These are phyloP conservation scores for Cutaneotrichosporon cyanovorans DNA, from an alignment of 1,284 basidiomycete genomes.

Conservation along the genomic window DNA sequence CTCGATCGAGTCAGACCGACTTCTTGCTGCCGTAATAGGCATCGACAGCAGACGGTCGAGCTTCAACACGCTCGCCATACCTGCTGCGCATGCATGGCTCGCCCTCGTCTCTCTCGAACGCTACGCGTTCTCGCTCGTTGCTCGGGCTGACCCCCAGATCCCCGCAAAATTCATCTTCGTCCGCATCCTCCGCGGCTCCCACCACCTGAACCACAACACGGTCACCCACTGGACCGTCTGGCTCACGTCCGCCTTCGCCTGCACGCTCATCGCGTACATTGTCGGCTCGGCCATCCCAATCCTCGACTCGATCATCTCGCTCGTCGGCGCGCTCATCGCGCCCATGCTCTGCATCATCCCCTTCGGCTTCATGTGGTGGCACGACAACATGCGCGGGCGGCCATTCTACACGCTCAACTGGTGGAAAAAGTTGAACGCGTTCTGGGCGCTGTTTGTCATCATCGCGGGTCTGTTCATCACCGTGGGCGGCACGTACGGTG, in stretches of 20 bases:
- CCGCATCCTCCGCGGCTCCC: slow-evolving; percentile 24
- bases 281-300: slow-evolving; percentile 31
- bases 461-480: slow-evolving; percentile 25
- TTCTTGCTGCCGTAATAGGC: too few species aligned
- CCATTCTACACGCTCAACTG: background rate
- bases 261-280: slow-evolving; percentile 27
- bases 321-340: slow-evolving; percentile 34
- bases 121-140: too few species aligned
- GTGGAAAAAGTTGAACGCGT: slow-evolving; percentile 2
- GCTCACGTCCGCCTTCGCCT: slow-evolving; percentile 19
- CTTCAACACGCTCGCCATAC: too few species aligned
- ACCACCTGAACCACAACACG: slow-evolving; percentile 26
- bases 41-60: too few species aligned
- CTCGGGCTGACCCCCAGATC: slow-evolving; percentile 19
- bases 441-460: slow-evolving; percentile 18
- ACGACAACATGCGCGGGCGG: slow-evolving; percentile 19
- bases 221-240: slow-evolving; percentile 30
- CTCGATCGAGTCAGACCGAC: too few species aligned
- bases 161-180: slow-evolving; percentile 36
- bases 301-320: slow-evolving; percentile 26
- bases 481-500: slow-evolving; percentile 31
- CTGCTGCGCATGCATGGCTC: too few species aligned
- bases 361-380: slow-evolving; percentile 28
- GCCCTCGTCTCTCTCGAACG: too few species aligned
- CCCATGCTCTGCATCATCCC: slow-evolving; percentile 27